Evolutionary conservation across 148 eudicot genomes (phyloP), one percentile per base, ranked within the genome.

Genomic region (Heliamphora exappendiculata): DNA sequence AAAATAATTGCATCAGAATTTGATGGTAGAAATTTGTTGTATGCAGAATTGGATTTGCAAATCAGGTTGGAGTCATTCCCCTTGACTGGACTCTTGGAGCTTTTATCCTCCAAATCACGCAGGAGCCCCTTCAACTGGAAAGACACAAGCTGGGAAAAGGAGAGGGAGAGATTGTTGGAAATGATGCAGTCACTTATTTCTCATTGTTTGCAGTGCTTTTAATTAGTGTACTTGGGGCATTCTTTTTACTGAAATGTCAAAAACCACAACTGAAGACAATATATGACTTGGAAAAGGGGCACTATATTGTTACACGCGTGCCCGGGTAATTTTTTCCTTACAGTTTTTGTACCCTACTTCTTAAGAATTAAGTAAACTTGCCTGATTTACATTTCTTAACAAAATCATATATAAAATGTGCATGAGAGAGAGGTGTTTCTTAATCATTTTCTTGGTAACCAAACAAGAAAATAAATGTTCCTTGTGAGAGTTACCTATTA

Each of bases 231-330:
- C 72, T 83, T 28, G 84, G 76, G 67, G 76, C 86, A 55, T 67
- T 81, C 76, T 83, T 83, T 79, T 84, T 86, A 64, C 64, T 86
- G 79, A 83, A 81, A 81, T 82, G 81, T 70, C 81, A 85, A 75
- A 83, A 86, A 83, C 88, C 88, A 57, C 88, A 83, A 78, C 54
- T 83, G 49, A 86, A 86, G 79, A 86, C 86, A 0, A 80, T 86
- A 31, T 86, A 81, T 62, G 88, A 86, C 74, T 78, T 86, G 14
- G 84, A 86, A 74, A 86, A 86, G 69, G 88, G 88, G 65, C 81
- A 75, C n/a, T 86, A 86, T 50, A 81, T 86, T 73, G 84, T 86
- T 69, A 83, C 86, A 39, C 84, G 79, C 67, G 62, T 85, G 80
- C 84, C 82, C 12, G 67, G 81, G 78, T 83, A 74, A 77, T 37